Percentiles rank a stretch among this genome's conserved stretches.
phyloP scores from a whole-genome alignment of 768 basidiomycete genomes.

The Tephrocybe sp. region DNA sequence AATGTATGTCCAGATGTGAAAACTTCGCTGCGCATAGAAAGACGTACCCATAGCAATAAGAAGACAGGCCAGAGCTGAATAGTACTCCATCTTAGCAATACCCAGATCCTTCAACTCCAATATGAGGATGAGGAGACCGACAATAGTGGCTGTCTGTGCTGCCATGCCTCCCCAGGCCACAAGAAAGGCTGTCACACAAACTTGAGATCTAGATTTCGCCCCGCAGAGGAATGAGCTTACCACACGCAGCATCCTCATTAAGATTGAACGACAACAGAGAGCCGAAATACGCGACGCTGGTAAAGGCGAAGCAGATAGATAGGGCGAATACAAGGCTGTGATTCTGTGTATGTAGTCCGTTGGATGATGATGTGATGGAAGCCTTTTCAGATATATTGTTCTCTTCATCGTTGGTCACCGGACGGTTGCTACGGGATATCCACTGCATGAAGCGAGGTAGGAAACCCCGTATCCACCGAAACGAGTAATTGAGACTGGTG shows the following conservation, averaged over 20 bases:
- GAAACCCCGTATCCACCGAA: constrained; percentile 8
- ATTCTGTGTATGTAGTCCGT: background rate
- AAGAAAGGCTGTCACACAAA: constrained; percentile 10
- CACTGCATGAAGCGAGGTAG: constrained; percentile 3
- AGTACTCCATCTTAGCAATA: constrained; percentile 9
- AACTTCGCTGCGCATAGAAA: too few species aligned
- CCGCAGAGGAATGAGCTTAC: background rate
- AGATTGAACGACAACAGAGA: constrained; percentile 13
- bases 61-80: constrained; percentile 4
- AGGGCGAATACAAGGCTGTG: constrained; percentile 13
- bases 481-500: constrained; percentile 17
- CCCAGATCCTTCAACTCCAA: constrained; percentile 15
- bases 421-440: constrained; percentile 5
- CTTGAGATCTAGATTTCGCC: background rate
- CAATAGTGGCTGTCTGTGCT: constrained; percentile 13
- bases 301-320: constrained; percentile 15
- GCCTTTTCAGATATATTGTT: constrained; percentile 7
- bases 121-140: constrained; percentile 12
- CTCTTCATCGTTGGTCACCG: constrained; percentile 3
- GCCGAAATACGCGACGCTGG: constrained; percentile 16
- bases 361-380: constrained; percentile 5
- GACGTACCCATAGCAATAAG: constrained; percentile 13
- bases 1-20: too few species aligned
- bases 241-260: constrained; percentile 7
- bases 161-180: constrained; percentile 19